A percentile compares a stretch with the other conserved stretches of the same genome.
Evolutionary conservation across 768 basidiomycete species (phyloP).

Genomic region (Xanthoconium stramineum): DNA sequence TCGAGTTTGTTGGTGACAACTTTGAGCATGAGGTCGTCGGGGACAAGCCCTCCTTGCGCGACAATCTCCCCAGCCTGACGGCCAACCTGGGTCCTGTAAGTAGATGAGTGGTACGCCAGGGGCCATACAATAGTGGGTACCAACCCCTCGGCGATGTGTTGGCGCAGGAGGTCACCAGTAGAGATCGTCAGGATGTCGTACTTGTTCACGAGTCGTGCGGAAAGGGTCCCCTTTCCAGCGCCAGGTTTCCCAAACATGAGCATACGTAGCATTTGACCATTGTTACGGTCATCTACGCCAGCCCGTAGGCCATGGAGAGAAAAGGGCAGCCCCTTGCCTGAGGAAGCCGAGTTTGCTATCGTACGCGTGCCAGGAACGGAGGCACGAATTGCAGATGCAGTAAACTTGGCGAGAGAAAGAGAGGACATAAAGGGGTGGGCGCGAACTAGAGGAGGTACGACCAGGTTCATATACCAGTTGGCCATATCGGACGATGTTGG

Average conservation of each 20-base stretch:
- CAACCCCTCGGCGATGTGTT: slow-evolving; percentile 67
- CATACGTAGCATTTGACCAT: slow-evolving; percentile 41
- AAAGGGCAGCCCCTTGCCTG: slow-evolving; percentile 48
- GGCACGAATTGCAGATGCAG: slow-evolving; percentile 10
- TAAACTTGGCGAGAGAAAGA: slow-evolving; percentile 14
- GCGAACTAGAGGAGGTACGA: neutral
- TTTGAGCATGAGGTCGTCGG: slow-evolving; percentile 77
- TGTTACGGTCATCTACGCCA: slow-evolving; percentile 19
- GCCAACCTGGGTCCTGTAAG: slow-evolving; percentile 63
- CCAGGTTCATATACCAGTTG: slow-evolving; percentile 18
- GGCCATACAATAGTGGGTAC: neutral
- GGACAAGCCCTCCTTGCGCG: slow-evolving; percentile 70
- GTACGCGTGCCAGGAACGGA: slow-evolving; percentile 17
- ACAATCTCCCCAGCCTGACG: slow-evolving; percentile 74
- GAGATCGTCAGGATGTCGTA: slow-evolving; percentile 78
- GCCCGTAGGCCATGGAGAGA: slow-evolving; percentile 43
- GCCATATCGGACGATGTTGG: slow-evolving; percentile 16
- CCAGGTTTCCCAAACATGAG: slow-evolving; percentile 62
- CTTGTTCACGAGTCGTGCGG: slow-evolving; percentile 70
- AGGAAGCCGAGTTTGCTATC: slow-evolving; percentile 30
- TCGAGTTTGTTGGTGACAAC: slow-evolving; percentile 74
- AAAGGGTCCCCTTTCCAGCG: slow-evolving; percentile 82
- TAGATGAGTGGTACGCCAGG: neutral
- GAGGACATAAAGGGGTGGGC: slow-evolving; percentile 12
- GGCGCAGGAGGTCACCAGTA: slow-evolving; percentile 81